phyloP scores from a whole-genome alignment of 768 basidiomycete species.

The Kwoniella newhampshirensis region DNA sequence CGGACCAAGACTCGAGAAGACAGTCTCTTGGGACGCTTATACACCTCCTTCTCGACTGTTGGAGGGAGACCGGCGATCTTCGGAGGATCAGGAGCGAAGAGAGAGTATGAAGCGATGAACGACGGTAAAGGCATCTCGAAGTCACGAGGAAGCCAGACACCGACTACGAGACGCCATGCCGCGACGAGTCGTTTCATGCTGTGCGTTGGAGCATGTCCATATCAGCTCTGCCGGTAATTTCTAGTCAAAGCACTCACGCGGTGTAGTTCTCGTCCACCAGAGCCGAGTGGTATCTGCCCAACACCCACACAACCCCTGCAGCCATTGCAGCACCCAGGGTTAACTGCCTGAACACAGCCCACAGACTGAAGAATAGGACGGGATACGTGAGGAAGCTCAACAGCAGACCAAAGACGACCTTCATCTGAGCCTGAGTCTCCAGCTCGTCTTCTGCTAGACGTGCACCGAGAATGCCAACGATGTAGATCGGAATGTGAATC shows the following conservation, averaged over 20 bases:
- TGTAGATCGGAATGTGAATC: slow-evolving; percentile 64
- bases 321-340: slow-evolving; percentile 72
- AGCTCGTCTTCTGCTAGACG: slow-evolving; percentile 77
- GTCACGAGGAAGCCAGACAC: slow-evolving; percentile 81
- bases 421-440: slow-evolving; percentile 95
- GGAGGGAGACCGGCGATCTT: slow-evolving; percentile 41
- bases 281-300: slow-evolving; percentile 80
- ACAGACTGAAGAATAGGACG: slow-evolving; percentile 76
- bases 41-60: slow-evolving; percentile 26
- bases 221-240: background rate
- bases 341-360: slow-evolving; percentile 77
- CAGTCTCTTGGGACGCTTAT: slow-evolving; percentile 54
- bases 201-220: slow-evolving; percentile 1
- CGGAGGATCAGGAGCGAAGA: slow-evolving; percentile 38
- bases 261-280: slow-evolving; percentile 85
- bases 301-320: slow-evolving; percentile 66
- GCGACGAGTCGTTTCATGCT: slow-evolving; percentile 84
- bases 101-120: slow-evolving; percentile 52
- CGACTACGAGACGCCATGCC: slow-evolving; percentile 95
- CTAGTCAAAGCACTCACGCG: slow-evolving; percentile 59
- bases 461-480: slow-evolving; percentile 73
- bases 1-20: slow-evolving; percentile 81
- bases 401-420: slow-evolving; percentile 77
- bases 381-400: slow-evolving; percentile 78
- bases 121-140: slow-evolving; percentile 79